Base-by-base conservation (phyloP, 2,329 filamentous ascomycete genomes). In the Tricladium varicosporioides region DNA sequence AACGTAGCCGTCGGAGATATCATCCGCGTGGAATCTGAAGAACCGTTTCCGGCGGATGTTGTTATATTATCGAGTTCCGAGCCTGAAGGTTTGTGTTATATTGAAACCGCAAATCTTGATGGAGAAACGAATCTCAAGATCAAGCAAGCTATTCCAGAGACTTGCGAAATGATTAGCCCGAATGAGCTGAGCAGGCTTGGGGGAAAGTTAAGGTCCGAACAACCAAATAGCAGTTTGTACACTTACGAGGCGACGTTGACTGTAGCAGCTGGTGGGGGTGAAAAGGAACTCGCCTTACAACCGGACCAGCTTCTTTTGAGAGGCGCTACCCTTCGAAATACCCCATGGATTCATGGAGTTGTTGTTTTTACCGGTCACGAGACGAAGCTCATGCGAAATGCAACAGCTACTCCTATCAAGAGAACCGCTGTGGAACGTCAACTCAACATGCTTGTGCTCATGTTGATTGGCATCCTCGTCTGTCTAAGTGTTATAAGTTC, bases 91-190 rank as follows among this genome's bases (percentile, higher is more conserved):
- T 77, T 99, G 56, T 99, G 94, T 75, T 99, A 99, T 72, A 97
- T 99, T 70, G 94, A 99, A 76, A 99, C 94, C 1, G 93, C 94
- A 19, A 99, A 99, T 71, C 79, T 99, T 57, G 94, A 99, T 68
- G 94, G 94, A 65, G 94, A 99, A 75, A 99, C 94, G 16, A 99
- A 99, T 71, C 77, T 99, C 65, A 99, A 99, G 76, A 96, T 99
- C 76, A 99, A 99, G 76, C 94, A 99, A 76, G 93, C 87, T 1
- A 86, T 97, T 53, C 93, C 94, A 0, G 94, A 99, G 76, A 99
- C 94, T 0, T 86, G 89, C 13, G 81, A 88, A 59, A 80, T 97
- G 70, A 92, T 99, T 58, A 96, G 91, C 69, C 85, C 92, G 15
- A 86, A 83, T 62, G 93, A 97, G 67, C 78, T 99, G 60, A 91